Evolutionary conservation across 192 early-diverging fungal genomes (phyloP).

Genomic region (Piromyces finnis): DNA sequence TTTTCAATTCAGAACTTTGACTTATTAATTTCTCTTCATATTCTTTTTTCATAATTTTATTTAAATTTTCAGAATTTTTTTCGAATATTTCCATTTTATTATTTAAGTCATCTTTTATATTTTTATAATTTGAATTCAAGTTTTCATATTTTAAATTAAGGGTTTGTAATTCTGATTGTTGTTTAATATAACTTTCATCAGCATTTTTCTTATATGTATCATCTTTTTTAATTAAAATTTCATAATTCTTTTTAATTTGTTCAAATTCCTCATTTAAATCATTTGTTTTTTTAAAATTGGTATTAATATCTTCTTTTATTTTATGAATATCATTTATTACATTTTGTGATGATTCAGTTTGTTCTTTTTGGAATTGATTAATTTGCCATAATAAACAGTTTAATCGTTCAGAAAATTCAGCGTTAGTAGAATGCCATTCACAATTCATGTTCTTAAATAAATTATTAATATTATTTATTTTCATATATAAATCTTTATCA

Average conservation of each 20-base stretch:
- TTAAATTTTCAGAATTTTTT: background rate
- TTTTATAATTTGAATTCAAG: too few relatives aligned
- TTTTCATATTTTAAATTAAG: too few relatives aligned
- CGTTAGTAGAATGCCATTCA: background rate
- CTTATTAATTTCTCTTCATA: background rate
- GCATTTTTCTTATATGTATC: too few relatives aligned
- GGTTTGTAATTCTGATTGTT: too few relatives aligned
- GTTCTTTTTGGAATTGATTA: background rate
- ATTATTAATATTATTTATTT: background rate
- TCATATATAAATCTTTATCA: background rate
- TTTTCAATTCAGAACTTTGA: background rate
- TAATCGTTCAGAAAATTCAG: background rate
- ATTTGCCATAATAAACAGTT: background rate
- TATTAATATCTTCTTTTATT: background rate
- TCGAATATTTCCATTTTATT: background rate
- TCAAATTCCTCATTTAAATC: background rate
- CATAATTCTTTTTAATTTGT: too few relatives aligned
- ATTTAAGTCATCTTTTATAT: too few relatives aligned
- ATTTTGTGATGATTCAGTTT: background rate
- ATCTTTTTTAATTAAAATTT: too few relatives aligned
- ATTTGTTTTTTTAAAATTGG: background rate
- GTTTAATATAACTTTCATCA: too few relatives aligned
- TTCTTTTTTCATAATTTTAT: background rate
- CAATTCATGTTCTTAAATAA: background rate
- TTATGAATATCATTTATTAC: background rate